phyloP scores from a whole-genome alignment of 495 filamentous ascomycete species.

The Lasiosphaeris hirsuta region DNA sequence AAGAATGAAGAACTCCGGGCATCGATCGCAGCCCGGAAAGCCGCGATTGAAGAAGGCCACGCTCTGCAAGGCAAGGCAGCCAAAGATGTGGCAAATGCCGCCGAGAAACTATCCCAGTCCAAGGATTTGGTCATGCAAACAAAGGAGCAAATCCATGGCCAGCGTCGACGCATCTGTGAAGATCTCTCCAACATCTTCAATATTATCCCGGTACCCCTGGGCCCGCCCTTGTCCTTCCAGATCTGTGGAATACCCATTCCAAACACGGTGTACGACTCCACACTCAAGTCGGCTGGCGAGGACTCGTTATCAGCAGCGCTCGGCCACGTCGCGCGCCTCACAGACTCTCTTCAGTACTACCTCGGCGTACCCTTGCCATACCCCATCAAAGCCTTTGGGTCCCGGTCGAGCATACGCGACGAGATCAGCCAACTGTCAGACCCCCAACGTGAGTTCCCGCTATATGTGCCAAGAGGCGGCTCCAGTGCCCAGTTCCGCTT shows the following conservation, averaged over 20 bases:
- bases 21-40: conserved; percentile 61
- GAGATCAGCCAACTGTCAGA: conserved; percentile 66
- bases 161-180: conserved; percentile 81
- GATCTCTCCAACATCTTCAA: conserved; percentile 76
- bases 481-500: conserved; percentile 75
- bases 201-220: conserved; percentile 60
- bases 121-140: conserved; percentile 52
- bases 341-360: conserved; percentile 78
- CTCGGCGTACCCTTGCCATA: conserved; percentile 77
- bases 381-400: conserved; percentile 66
- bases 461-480: conserved; percentile 65
- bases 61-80: conserved; percentile 54
- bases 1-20: conserved; percentile 59
- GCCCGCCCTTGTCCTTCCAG: conserved; percentile 64
- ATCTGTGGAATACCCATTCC: conserved; percentile 74
- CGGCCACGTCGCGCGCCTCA: conserved; percentile 74
- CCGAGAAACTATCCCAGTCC: conserved; percentile 56
- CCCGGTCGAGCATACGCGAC: conserved; percentile 74
- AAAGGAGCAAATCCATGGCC: conserved; percentile 64
- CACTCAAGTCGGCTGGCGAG: conserved; percentile 41
- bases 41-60: conserved; percentile 62
- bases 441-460: conserved; percentile 67
- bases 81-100: conserved; percentile 52
- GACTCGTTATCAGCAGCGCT: conserved; percentile 76
- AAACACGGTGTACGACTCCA: conserved; percentile 65